Base-by-base conservation (phyloP, 139 green algal genomes). In the Chlorella ohadii region DNA sequence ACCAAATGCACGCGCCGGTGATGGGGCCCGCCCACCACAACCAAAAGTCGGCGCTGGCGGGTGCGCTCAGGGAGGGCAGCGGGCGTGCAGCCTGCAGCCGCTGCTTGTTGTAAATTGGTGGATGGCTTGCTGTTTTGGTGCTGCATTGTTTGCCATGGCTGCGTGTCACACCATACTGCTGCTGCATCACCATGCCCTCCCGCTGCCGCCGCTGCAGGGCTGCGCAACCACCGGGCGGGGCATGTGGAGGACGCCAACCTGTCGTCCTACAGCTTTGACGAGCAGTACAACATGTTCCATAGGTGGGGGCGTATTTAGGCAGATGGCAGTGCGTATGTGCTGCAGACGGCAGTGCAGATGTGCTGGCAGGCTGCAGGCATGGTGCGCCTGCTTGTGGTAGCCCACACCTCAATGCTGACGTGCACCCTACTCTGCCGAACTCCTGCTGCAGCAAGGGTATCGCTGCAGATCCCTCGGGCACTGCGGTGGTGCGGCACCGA, bases 231-330 rank as follows among this genome's bases (percentile, higher is more conserved):
- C 85, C 87, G 91, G 12, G 71, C 92, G 5, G 95, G 95, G 0
- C 90, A 96, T 72, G 95, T 96, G 25, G 94, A 97, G 89, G 93
- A 90, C 82, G 81, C 88, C 64, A 88, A 96, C 79, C 82, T 97
- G 41, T 79, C 84, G 47, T 78, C 73, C n/a, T 95, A 91, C 63
- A 80, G 89, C 25, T 98, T 98, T 89, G 95, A 98, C 47, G 91
- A 97, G 83, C 93, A 99, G 89, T 98, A 97, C 91, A 93, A 97
- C 87, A 96, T 91, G 6, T 99, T 97, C 83, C 76, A 94, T 65
- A 85, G 41, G 81, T 87, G 87, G 56, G 78, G 38, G 16, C 3
- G 51, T 22, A 59, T 9, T 13, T 59, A 22, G 51, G n/a, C n/a
- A n/a, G n/a, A n/a, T n/a, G n/a, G n/a, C n/a, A n/a, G n/a, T n/a